These are phyloP conservation scores for Talaromyces sp. DNA, from an alignment of 2,329 filamentous ascomycete species.

Conservation along the genomic window DNA sequence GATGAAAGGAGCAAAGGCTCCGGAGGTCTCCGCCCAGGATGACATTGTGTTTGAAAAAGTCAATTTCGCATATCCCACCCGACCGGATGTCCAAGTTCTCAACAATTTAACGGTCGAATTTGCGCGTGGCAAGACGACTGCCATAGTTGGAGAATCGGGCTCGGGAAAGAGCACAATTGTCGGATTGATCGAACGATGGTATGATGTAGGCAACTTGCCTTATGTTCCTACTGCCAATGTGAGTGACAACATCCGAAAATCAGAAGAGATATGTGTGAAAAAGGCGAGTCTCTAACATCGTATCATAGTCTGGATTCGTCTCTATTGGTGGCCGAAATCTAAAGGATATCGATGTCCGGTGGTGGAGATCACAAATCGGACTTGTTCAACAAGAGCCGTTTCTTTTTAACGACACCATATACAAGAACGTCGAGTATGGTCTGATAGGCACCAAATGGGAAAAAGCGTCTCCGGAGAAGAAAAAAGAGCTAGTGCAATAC, in stretches of 20 bases:
- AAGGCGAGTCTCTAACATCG: not conserved
- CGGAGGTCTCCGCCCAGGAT: conserved; percentile 49
- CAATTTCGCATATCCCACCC: conserved; percentile 65
- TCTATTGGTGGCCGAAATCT: conserved; percentile 51
- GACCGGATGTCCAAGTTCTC: conserved; percentile 31
- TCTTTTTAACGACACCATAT: conserved; percentile 76
- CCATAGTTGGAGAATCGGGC: conserved; percentile 42
- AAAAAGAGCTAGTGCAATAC: conserved; percentile 51
- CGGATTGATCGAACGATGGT: conserved; percentile 40
- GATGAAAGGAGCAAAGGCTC: conserved; percentile 37
- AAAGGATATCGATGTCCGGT: conserved; percentile 58
- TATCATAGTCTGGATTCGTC: conserved; percentile 42
- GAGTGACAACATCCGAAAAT: not conserved
- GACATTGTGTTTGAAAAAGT: conserved; percentile 57
- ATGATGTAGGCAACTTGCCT: conserved; percentile 24
- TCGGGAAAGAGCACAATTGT: conserved; percentile 45
- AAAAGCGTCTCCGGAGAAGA: conserved; percentile 51
- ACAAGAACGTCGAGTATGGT: conserved; percentile 74
- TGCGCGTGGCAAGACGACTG: conserved; percentile 32
- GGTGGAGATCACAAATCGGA: conserved; percentile 72
- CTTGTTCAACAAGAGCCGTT: conserved; percentile 77
- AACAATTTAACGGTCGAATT: conserved; percentile 29
- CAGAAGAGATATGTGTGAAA: not conserved
- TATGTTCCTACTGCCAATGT: not conserved
- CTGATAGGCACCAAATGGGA: conserved; percentile 38